Evolutionary conservation across 2,329 filamentous ascomycete genomes (phyloP).

Genomic region (Coniochaeta prunicola): DNA sequence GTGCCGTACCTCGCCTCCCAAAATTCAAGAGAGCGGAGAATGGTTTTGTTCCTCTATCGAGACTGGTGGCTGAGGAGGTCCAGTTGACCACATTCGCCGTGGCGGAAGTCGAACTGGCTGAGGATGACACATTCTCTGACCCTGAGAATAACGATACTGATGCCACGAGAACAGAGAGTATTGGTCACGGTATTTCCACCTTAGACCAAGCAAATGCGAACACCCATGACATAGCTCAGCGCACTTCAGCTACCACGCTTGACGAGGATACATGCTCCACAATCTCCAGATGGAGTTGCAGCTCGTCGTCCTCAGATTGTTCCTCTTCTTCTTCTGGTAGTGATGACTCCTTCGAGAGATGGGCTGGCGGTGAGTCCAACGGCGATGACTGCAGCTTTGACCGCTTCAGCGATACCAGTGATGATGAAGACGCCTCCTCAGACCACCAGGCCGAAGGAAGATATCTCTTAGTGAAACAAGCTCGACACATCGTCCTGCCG

Average conservation of each 20-base stretch:
- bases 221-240: background rate
- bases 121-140: background rate
- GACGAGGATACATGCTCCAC: background rate
- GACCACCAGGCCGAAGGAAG: background rate
- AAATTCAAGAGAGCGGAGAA: too few relatives aligned
- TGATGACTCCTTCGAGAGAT: background rate
- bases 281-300: background rate
- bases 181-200: background rate
- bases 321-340: background rate
- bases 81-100: too few relatives aligned
- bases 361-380: background rate
- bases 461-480: too few relatives aligned
- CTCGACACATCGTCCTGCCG: too few relatives aligned
- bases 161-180: background rate
- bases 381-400: background rate
- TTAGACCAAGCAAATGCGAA: background rate
- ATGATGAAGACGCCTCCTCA: background rate
- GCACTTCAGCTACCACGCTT: background rate
- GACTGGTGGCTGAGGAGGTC: too few relatives aligned
- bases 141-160: background rate
- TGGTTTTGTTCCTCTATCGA: too few relatives aligned
- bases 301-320: background rate
- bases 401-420: background rate
- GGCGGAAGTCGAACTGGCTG: too few relatives aligned
- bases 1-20: too few relatives aligned